A percentile compares a stretch with the other conserved stretches of the same genome.
phyloP scores from a whole-genome alignment of 2,329 filamentous ascomycete genomes.

The Diplocarpon mali region DNA sequence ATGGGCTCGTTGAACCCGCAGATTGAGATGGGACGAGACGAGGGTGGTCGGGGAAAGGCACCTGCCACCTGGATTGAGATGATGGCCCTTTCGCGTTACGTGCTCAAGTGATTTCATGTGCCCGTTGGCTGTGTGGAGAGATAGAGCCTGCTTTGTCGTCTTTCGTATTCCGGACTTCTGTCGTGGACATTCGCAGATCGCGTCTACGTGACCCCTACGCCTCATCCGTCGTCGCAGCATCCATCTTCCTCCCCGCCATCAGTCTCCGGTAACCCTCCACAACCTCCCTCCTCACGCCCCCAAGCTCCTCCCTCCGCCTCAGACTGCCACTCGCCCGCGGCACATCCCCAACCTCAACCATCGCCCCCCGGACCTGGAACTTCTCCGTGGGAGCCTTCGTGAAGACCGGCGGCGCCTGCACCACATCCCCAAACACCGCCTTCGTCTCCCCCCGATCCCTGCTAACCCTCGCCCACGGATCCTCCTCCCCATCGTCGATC shows the following conservation, averaged over 20 bases:
- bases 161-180: too few relatives aligned
- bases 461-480: slow-evolving; percentile 27
- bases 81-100: too few relatives aligned
- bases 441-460: slow-evolving; percentile 22
- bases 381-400: slow-evolving; percentile 26
- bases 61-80: too few relatives aligned
- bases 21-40: too few relatives aligned
- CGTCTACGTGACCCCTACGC: not conserved
- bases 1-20: too few relatives aligned
- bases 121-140: too few relatives aligned
- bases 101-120: too few relatives aligned
- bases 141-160: too few relatives aligned
- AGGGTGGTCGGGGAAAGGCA: too few relatives aligned
- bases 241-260: slow-evolving; percentile 39
- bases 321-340: slow-evolving; percentile 61
- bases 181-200: too few relatives aligned
- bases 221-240: not conserved
- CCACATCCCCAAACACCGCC: slow-evolving; percentile 29
- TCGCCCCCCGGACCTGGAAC: slow-evolving; percentile 44
- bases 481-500: slow-evolving; percentile 26
- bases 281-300: slow-evolving; percentile 56
- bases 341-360: slow-evolving; percentile 56
- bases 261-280: slow-evolving; percentile 62
- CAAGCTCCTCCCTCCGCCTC: slow-evolving; percentile 60
- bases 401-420: slow-evolving; percentile 25